Evolutionary conservation across 371 early-diverging fungal species (phyloP), one percentile per base, ranked within the genome.

Genomic region (Chytridiales sp.): DNA sequence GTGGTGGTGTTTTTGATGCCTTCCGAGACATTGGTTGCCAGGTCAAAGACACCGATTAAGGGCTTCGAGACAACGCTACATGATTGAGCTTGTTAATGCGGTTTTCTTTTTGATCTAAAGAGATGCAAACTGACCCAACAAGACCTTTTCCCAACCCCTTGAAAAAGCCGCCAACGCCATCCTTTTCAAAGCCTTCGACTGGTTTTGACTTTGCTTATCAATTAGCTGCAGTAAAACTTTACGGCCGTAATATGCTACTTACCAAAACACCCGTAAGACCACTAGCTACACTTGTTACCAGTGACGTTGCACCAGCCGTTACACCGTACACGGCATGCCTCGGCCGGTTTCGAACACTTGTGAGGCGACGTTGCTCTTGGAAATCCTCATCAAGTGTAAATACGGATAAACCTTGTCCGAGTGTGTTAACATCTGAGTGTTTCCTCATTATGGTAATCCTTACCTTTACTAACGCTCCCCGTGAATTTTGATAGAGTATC

Each of bases 1-100:
- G 91, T 93, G 0, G 99, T 94, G 8, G 97, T 95, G 75, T 97
- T 95, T 15, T 90, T 87, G 65, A 98, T 96, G 40, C 98, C 96
- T 73, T 93, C 93, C 15, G 93, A 85, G 1, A 97, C 90, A 69
- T 90, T 91, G 17, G 88, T 89, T 0, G 94, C 92, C 29, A 95
- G 76, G 62, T 97, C 98, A 67, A 95, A 86, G 22, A 94, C 86
- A 3, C 98, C 98, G 6, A 94, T 88, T 13, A 92, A 79, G 0
- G 98, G 97, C 66, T 97, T 97, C 8, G 94, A 90, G 13, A 95
- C 92, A 4, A 82, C 89, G 3, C 85, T 84, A 65, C 17, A 19
- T 32, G n/a, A 31, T 15, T 15, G 5, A 8, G 49, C 30, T 8
- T 8, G 8, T 17, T 8, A 31, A 52, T 15, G n/a, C n/a, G n/a